Base-by-base conservation (phyloP, 768 basidiomycete species). In the Hygrocybe punicea region DNA sequence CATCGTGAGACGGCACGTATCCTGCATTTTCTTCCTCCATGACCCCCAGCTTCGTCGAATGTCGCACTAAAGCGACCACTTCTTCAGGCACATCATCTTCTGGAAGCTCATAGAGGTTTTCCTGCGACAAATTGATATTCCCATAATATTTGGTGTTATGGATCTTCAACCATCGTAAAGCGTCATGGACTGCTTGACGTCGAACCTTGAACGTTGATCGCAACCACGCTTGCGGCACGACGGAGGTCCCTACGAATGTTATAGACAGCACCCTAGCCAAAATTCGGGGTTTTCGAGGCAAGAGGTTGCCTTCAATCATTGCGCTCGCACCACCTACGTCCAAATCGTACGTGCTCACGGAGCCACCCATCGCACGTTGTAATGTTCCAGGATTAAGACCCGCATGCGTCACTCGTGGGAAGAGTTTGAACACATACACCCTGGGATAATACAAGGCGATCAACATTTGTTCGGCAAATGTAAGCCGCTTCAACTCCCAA, bases 401-500 rank as follows among this genome's bases (percentile, higher is more conserved):
- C 74, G 1, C 72, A 72, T 49, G 58, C 76, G 57, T 52, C 77
- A 77, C 40, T n/a, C n/a, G n/a, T n/a, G n/a, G n/a, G n/a, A n/a
- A n/a, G n/a, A n/a, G n/a, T n/a, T n/a, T n/a, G n/a, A 76, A 57
- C 0, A 77, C 62, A 46, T 70, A 77, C 6, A 63, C 71, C 0
- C 59, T 58, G 1, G 74, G 71, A 54, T 65, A 73, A 37, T 67
- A 66, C 3, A 54, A 59, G 0, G 72, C 59, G 2, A 78, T 66
- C 0, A 79, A 58, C 1, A 78, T 17, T n/a, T 66, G 60, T 58
- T 79, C 76, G 0, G 73, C 69, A 0, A 78, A 57, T 0, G 71
- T 73, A 0, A 78, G 59, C 0, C 57, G 33, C 5, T 53, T 0
- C 0, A 78, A 57, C 33, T 69, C n/a, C n/a, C n/a, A n/a, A n/a